Conservation (phyloP, 495 filamentous ascomycete species). For the Evernia prunastri region DNA sequence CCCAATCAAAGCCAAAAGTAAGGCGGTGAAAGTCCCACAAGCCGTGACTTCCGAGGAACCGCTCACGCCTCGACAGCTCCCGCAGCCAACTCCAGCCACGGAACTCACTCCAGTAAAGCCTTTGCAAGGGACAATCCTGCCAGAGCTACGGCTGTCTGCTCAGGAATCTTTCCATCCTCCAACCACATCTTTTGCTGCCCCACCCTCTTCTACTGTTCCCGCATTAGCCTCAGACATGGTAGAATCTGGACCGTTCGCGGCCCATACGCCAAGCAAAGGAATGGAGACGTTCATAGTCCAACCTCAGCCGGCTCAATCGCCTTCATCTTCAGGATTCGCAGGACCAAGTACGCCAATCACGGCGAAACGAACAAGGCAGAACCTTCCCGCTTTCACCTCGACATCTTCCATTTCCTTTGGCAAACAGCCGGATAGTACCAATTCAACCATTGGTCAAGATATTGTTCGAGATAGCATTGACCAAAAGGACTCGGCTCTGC, state of each 20-base stretch:
- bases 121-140: not conserved
- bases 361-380: slow-evolving; percentile 35
- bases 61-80: slow-evolving; percentile 5
- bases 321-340: slow-evolving; percentile 9
- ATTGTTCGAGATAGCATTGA: not conserved
- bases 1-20: slow-evolving; percentile 26
- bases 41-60: slow-evolving; percentile 2
- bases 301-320: slow-evolving; percentile 7
- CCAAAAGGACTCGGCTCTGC: not conserved
- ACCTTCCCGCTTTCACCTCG: slow-evolving; percentile 47
- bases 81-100: slow-evolving; percentile 32
- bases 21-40: slow-evolving; percentile 11
- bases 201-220: not conserved
- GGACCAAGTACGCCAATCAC: slow-evolving; percentile 28
- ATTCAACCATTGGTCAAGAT: not conserved
- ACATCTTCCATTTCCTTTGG: slow-evolving; percentile 48
- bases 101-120: not conserved
- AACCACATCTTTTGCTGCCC: not conserved
- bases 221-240: not conserved
- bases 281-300: not conserved
- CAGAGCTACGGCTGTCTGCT: slow-evolving; percentile 5
- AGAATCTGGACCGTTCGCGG: not conserved
- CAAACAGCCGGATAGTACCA: not conserved
- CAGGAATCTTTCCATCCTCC: not conserved
- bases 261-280: not conserved